Percentiles rank a stretch among this genome's conserved stretches.
Conservation (phyloP, 1,139 yeast genomes). For the Casaregolazyma lundiana region DNA sequence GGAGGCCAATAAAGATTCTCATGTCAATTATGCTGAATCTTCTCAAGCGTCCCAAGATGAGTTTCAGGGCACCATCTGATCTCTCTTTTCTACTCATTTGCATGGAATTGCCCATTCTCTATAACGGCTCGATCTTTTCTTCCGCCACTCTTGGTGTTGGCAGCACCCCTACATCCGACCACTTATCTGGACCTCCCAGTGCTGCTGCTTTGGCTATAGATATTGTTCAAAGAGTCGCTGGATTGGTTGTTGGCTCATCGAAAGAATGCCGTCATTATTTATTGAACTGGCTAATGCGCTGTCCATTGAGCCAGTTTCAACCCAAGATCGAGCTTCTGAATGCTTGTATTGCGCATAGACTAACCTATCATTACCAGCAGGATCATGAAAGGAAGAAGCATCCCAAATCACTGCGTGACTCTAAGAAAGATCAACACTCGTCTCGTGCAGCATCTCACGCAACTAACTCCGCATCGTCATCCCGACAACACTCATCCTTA, state of each 20-base stretch:
- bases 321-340: slow-evolving; percentile 35
- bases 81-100: slow-evolving; percentile 29
- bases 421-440: background rate
- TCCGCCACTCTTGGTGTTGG: slow-evolving; percentile 4
- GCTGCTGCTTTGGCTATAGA: slow-evolving; percentile 47
- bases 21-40: slow-evolving; percentile 23
- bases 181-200: background rate
- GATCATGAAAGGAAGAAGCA: slow-evolving; percentile 2
- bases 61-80: slow-evolving; percentile 24
- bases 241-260: slow-evolving; percentile 54
- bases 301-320: slow-evolving; percentile 25
- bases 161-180: background rate
- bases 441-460: background rate
- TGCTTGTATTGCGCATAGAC: slow-evolving; percentile 36
- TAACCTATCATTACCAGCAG: slow-evolving; percentile 22
- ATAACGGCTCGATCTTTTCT: slow-evolving; percentile 24
- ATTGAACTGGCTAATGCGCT: slow-evolving; percentile 54
- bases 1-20: slow-evolving; percentile 15
- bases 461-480: background rate
- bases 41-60: slow-evolving; percentile 27
- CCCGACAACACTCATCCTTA: slow-evolving; percentile 1
- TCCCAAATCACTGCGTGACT: background rate
- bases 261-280: slow-evolving; percentile 43
- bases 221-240: slow-evolving; percentile 59
- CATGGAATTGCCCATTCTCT: slow-evolving; percentile 32